Percentiles rank a stretch among this genome's conserved stretches.
Evolutionary conservation across 129 eudicot genomes (phyloP).

Genomic region (Ambrosia artemisiifolia): DNA sequence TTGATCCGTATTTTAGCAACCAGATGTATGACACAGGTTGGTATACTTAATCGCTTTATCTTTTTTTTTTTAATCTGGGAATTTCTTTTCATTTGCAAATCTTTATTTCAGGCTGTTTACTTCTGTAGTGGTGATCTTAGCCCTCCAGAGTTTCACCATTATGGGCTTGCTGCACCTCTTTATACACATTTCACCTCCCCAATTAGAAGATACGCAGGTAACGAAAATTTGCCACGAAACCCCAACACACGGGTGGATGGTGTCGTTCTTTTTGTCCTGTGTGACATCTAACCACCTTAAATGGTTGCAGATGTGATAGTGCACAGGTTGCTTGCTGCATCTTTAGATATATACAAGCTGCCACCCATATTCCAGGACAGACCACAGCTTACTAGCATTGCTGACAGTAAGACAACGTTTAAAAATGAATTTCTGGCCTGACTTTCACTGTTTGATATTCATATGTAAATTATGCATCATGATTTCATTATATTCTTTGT

Average conservation of each 20-base stretch:
- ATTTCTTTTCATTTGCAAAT: not conserved
- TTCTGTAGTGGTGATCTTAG: conserved; percentile 97
- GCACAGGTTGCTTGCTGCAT: conserved; percentile 97
- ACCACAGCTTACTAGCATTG: conserved; percentile 77
- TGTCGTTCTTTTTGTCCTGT: not conserved
- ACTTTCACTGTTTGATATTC: not conserved
- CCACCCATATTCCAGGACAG: conserved; percentile 81
- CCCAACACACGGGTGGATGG: not conserved
- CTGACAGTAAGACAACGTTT: conserved; percentile 82
- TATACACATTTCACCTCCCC: conserved; percentile 99
- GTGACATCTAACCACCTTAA: conserved; percentile 7
- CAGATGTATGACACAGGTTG: conserved; percentile 98
- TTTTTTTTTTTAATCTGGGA: not conserved
- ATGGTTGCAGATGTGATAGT: conserved; percentile 89
- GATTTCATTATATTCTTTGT: not conserved
- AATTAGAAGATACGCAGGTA: conserved; percentile 98
- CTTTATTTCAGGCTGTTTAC: conserved; percentile 75
- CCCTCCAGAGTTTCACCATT: conserved; percentile 87
- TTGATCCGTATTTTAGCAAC: conserved; percentile 93
- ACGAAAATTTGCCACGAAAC: not conserved
- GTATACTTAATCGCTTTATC: not conserved
- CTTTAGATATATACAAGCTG: conserved; percentile 82
- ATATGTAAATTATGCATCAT: not conserved
- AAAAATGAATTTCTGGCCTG: not conserved
- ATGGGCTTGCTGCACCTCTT: conserved; percentile 89